A percentile compares a stretch with the other conserved stretches of the same genome.
Evolutionary conservation across 2,329 filamentous ascomycete genomes (phyloP).

Genomic region (Pezicula rhizophila): DNA sequence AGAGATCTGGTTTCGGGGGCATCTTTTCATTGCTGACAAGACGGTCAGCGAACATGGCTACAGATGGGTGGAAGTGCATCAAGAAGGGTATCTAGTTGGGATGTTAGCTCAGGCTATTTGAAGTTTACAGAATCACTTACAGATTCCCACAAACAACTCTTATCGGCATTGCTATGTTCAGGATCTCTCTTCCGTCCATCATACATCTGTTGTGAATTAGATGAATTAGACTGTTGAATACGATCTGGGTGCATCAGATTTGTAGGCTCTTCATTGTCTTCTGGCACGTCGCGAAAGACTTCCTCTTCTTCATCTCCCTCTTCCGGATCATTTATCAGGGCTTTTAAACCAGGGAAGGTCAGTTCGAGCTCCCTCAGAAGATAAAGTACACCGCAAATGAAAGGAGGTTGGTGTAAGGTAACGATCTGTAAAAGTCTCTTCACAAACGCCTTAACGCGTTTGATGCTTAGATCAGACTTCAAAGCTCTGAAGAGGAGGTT

Average conservation of each 20-base stretch:
- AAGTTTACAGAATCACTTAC: constrained; percentile 36
- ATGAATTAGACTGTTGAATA: constrained; percentile 1
- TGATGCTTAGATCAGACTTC: constrained; percentile 84
- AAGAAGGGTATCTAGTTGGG: constrained; percentile 53
- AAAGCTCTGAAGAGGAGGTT: constrained; percentile 85
- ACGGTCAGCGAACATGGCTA: constrained; percentile 72
- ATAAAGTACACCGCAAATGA: constrained; percentile 89
- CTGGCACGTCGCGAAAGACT: constrained; percentile 56
- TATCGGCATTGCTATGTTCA: constrained; percentile 86
- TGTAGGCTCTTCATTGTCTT: constrained; percentile 41
- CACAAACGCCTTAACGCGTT: constrained; percentile 90
- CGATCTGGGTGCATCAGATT: constrained; percentile 7
- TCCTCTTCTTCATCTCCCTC: constrained; percentile 58
- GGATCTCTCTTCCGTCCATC: constrained; percentile 89
- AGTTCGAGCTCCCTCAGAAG: constrained; percentile 74
- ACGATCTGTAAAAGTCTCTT: constrained; percentile 88
- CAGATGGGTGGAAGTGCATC: constrained; percentile 87
- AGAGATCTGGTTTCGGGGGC: constrained; percentile 83
- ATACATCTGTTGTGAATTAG: constrained; percentile 43
- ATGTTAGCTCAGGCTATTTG: constrained; percentile 7
- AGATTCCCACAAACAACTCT: constrained; percentile 89
- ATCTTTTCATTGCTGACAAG: constrained; percentile 64
- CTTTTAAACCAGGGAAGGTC: constrained; percentile 73
- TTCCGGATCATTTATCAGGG: constrained; percentile 76
- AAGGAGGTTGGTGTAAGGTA: constrained; percentile 83